Evolutionary conservation across 805 yeast species (phyloP), one percentile per base, ranked within the genome.

Genomic region (Priceomyces melissophilus): DNA sequence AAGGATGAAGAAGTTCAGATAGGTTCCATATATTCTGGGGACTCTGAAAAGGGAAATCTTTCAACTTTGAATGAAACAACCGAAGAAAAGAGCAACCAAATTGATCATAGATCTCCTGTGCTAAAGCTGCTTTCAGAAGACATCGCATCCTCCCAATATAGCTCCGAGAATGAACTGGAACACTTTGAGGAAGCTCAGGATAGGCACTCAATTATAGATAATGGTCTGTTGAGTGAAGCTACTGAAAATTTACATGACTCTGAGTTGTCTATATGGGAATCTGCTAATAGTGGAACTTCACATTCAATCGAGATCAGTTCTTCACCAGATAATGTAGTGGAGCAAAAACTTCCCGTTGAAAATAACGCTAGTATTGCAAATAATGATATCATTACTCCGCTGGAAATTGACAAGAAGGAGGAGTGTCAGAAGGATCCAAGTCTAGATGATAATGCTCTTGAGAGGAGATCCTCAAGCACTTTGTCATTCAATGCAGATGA

Each of bases 61-160:
- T 33, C 38, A 12, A 39, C 38, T n/a, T 17, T 39, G 9, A 35
- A 34, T 26, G 42, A 39, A 12, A 17, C 29, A 7, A 30, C 35
- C n/a, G 42, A 39, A 30, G 42, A 34, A 5, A 35, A 30, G 13
- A 17, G 30, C 25, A 20, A 20, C 25, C 25, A 20, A 20, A 20
- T 20, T 20, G 25, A 20, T 20, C 25, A 20, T 29, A 9, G 12
- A 5, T 29, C 12, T n/a, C 31, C 14, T 13, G 14, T 13, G 25
- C 25, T 20, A 5, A 20, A 8, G 8, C 25, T 20, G 25, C 25
- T 20, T 8, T 20, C 25, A 8, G 17, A 12, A 17, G 35, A 32
- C 6, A 3, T 23, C 10, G 27, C 4, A 9, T 9, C 13, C 11
- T 32, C 35, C 12, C n/a, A 14, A 10, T 16, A 11, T 17, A 32